Evolutionary conservation across 305 asterid species (phyloP).

Genomic region (Coffea humblotiana): DNA sequence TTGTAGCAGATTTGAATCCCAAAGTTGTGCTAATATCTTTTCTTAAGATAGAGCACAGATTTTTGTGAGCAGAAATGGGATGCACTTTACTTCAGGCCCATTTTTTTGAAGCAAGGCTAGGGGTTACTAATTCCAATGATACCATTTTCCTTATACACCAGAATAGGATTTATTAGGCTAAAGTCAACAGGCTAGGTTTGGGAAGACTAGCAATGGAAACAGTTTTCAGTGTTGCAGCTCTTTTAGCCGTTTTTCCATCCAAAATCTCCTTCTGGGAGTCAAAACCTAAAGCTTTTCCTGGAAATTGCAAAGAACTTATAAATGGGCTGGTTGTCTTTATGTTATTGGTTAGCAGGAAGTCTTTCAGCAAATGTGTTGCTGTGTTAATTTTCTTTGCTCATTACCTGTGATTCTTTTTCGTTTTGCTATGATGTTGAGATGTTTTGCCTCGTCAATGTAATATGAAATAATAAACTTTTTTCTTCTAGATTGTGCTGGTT

Average conservation of each 20-base stretch:
- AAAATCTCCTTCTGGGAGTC: background rate
- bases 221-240: background rate
- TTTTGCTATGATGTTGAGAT: background rate
- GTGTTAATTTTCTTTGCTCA: background rate
- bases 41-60: too few species aligned
- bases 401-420: background rate
- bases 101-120: background rate
- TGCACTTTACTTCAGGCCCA: background rate
- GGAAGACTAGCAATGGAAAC: background rate
- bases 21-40: background rate
- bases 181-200: background rate
- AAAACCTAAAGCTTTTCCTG: background rate
- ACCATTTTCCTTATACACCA: background rate
- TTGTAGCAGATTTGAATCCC: background rate
- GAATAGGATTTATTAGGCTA: background rate
- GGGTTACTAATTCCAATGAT: background rate
- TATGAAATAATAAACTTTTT: background rate
- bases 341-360: background rate
- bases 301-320: background rate
- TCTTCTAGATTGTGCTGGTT: background rate
- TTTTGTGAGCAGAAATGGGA: background rate
- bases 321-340: background rate
- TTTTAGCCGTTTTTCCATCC: background rate
- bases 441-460: background rate
- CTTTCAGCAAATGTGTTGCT: background rate